phyloP scores from a whole-genome alignment of 2,329 filamentous ascomycete species.

The Cytospora mali region DNA sequence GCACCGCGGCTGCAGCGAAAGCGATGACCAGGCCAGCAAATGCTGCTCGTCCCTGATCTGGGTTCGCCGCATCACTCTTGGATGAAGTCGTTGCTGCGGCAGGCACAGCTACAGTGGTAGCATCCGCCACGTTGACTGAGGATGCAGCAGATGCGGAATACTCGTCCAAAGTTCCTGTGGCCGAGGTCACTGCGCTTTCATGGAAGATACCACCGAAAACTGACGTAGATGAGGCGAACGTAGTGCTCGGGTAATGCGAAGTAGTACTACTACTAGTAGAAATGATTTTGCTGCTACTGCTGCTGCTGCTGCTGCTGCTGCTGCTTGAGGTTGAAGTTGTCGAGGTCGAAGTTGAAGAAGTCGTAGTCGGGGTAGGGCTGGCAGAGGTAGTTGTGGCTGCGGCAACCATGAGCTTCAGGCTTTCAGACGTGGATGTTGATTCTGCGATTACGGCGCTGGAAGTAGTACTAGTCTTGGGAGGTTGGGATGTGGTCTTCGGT shows the following conservation, averaged over 20 bases:
- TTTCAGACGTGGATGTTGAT: constrained; percentile 31
- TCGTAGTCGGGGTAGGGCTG: constrained; percentile 19
- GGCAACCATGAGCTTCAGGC: not conserved
- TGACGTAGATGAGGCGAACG: constrained; percentile 28
- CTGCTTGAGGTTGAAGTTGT: constrained; percentile 30
- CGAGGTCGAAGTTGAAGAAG: constrained; percentile 23
- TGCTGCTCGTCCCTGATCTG: constrained; percentile 53
- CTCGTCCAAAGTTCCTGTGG: constrained; percentile 24
- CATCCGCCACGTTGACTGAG: constrained; percentile 9
- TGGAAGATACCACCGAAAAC: constrained; percentile 53
- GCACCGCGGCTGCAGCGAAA: constrained; percentile 54
- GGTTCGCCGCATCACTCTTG: constrained; percentile 47
- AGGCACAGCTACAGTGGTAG: constrained; percentile 31
- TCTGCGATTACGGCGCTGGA: constrained; percentile 28
- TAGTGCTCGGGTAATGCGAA: constrained; percentile 14
- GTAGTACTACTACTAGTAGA: constrained; percentile 18
- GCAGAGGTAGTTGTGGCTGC: constrained; percentile 19
- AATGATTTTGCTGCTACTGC: not conserved
- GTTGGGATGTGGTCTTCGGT: constrained; percentile 2
- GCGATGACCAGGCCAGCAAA: constrained; percentile 58
- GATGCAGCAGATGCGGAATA: constrained; percentile 13
- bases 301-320: constrained; percentile 18
- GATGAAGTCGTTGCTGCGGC: constrained; percentile 33
- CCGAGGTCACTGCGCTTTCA: constrained; percentile 48
- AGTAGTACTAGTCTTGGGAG: constrained; percentile 28